Base-by-base conservation (phyloP, 2,329 filamentous ascomycete species). In the Colletotrichum sublineola region DNA sequence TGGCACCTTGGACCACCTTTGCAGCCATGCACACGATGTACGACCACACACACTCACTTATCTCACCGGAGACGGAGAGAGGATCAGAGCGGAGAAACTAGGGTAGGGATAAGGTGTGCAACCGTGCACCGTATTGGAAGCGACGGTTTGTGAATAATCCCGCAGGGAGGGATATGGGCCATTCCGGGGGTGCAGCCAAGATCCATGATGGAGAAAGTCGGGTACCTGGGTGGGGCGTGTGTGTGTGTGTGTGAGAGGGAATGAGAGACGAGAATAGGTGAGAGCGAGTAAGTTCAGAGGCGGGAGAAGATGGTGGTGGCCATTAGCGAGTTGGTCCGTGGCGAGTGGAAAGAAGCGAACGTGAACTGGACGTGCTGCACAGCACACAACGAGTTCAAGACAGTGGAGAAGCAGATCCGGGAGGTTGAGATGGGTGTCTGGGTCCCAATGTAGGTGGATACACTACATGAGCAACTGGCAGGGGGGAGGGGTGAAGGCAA, bases 131-230 rank as follows among this genome's bases (percentile, higher is more conserved):
- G 38, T 63, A 58, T 55, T 71, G 48, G 67, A 46, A 68, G 36
- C 36, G 50, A 67, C 67, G 66, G 73, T 63, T 71, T 53, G 67
- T 69, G 71, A 73, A 73, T 61, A 71, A 70, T 73, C 66, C 71
- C 71, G 73, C 73, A 74, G 63, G 55, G n/a, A n/a, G 12, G 15
- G 5, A 8, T 58, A 67, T 67, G 44, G 61, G 44, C 24, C 29
- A 40, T 38, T 58, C 63, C 50, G 38, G 57, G 67, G 40, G 60
- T 18, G 58, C 24, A 31, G 58, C 50, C 58, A 67, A 44, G 63
- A 42, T 67, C 50, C 63, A 48, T 61, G 63, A 62, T 62, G 63
- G 56, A 67, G 56, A 55, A 38, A 48, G 57, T 55, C 11, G 60
- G n/a, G 46, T 62, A n/a, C 60, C 31, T 44, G 18, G 42, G 48